Evolutionary conservation across 177 flowering plant genomes (phyloP), one percentile per base, ranked within the genome.

Genomic region (Vitis hybrid): DNA sequence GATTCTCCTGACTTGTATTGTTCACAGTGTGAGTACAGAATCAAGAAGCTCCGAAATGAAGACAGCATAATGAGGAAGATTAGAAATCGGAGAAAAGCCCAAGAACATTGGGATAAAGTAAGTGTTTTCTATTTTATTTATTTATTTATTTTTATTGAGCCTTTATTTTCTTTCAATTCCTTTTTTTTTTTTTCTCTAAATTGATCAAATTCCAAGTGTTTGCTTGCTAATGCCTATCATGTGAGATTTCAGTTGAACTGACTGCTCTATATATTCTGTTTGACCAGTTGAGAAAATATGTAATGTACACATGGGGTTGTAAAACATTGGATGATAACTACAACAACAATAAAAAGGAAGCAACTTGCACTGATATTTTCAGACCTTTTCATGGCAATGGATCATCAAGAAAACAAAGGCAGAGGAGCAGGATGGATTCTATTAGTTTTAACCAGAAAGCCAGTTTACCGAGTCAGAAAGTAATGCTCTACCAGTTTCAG

Each of bases 271-370:
- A 33, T 73, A 18, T 16, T 1, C 76, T 39, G 68, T 67, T 70
- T 70, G 29, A 51, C 74, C 75, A 95, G 98, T 77, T 96, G 87
- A 82, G 99, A 78, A 96, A 85, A 78, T 96, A 91, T 81, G 99
- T 93, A 11, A 82, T 71, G 82, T 93, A 83, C 82, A 96, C 93
- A 51, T 95, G 90, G 89, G 91, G 85, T 14, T 72, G 80, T 81
- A 69, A 68, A 51, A 65, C 69, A 39, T 52, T 89, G 80, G 87
- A 85, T 53, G 87, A 82, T 51, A 67, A 79, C n/a, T 33, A 48
- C 63, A 69, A 62, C 18, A 69, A 64, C 39, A 62, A 51, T 49
- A 56, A 69, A 64, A 68, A 84, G 26, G 75, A 60, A 45, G 61
- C 75, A 58, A 50, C 85, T 69, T 85, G 84, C 51, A 3, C 68